Conservation (phyloP, 257 asterid species). For the Verbena officinalis region DNA sequence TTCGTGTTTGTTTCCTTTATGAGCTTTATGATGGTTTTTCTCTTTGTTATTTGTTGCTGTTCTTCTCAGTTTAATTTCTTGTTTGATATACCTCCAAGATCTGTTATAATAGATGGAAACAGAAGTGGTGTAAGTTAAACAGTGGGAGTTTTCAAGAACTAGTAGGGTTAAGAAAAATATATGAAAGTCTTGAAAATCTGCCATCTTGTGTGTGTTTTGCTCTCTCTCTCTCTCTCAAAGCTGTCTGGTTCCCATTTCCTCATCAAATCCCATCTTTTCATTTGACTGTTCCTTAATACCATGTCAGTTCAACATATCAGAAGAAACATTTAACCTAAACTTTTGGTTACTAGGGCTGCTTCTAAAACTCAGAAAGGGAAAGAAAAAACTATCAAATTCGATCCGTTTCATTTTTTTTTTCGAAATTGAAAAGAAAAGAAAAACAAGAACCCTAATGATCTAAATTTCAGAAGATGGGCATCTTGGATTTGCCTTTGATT, state of each 20-base stretch:
- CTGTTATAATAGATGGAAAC: constrained; percentile 38
- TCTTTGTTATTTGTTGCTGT: constrained; percentile 20
- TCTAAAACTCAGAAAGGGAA: constrained; percentile 31
- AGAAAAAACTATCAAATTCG: constrained; percentile 29
- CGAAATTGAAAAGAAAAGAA: not conserved
- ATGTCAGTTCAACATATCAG: constrained; percentile 48
- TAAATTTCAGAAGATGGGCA: constrained; percentile 23
- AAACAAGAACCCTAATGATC: constrained; percentile 20
- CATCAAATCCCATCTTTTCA: constrained; percentile 26
- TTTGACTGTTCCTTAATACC: constrained; percentile 49
- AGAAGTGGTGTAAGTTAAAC: constrained; percentile 28
- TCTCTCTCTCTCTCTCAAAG: constrained; percentile 33
- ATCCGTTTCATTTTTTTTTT: constrained; percentile 31
- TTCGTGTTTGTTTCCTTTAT: constrained; percentile 34
- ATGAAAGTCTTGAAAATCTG: constrained; percentile 25
- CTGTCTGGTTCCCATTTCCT: constrained; percentile 55
- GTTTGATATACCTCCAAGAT: constrained; percentile 43
- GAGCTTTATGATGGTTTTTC: constrained; percentile 24
- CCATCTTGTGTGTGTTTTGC: too few species aligned
- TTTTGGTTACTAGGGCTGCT: constrained; percentile 53
- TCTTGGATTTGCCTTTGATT: constrained; percentile 15
- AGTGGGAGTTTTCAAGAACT: constrained; percentile 24
- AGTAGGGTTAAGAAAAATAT: constrained; percentile 31
- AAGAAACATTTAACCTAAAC: constrained; percentile 41
- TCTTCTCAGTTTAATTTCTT: constrained; percentile 28